Evolutionary conservation across 805 yeast species (phyloP), one percentile per base, ranked within the genome.

Genomic region (Metschnikowia santaceciliae): DNA sequence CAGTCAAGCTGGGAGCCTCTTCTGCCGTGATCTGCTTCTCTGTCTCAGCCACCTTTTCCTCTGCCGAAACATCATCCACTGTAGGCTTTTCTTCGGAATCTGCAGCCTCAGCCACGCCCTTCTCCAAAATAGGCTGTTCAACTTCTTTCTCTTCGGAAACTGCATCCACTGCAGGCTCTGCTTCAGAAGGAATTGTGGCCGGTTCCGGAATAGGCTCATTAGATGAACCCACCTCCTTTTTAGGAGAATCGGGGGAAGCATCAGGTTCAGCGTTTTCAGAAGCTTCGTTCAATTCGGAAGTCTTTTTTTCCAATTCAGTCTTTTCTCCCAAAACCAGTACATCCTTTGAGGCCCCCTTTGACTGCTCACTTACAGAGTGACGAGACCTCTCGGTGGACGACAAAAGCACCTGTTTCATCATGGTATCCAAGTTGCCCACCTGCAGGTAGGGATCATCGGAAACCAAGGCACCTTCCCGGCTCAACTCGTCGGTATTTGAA

Each of bases 381-480:
- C 37, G 46, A 13, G 46, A 42, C 15, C 46, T 32, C 22, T 42
- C 46, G n/a, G 13, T 22, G 4, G 55, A 50, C 7, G 47, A 47
- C 33, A 46, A 51, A 59, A 78, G 68, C n/a, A 79, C 81, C 41
- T 67, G 70, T 48, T 72, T 72, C 45, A 78, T 74, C 61, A 81
- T 79, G 42, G 70, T 74, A 56, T 80, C 83, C 48, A 79, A 71
- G 47, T 72, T 75, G 34, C 74, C 74, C 53, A 77, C 72, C 46
- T 72, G 76, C 5, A 74, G 69, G 54, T 74, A 78, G 1, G 77
- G 76, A 45, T 80, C 83, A 54, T 76, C 83, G 39, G 67, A 65
- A 32, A 77, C 66, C 50, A 82, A 67, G 0, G 82, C 88, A 42
- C 87, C 88, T 58, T 80, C 86, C 48, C 74, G 67, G 34, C 71